Percentiles rank a stretch among this genome's conserved stretches.
phyloP scores from a whole-genome alignment of 2,329 filamentous ascomycete genomes.

The Pyrenochaeta sp. region DNA sequence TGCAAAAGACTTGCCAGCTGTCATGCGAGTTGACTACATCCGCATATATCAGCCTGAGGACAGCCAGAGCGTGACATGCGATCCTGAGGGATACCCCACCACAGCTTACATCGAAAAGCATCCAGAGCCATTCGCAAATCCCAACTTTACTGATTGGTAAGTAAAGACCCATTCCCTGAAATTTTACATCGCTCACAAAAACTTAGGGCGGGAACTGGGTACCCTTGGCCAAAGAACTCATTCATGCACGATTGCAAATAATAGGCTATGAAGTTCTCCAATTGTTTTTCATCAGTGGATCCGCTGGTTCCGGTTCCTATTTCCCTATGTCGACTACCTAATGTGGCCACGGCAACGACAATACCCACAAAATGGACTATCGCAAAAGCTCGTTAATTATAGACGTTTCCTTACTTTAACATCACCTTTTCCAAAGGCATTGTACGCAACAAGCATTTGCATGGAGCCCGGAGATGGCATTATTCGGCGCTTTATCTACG shows the following conservation, averaged over 20 bases:
- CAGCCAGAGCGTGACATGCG: slow-evolving; percentile 68
- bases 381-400: slow-evolving; percentile 41
- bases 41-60: slow-evolving; percentile 74
- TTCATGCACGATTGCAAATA: slow-evolving; percentile 65
- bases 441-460: slow-evolving; percentile 30
- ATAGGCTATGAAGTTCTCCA: slow-evolving; percentile 13
- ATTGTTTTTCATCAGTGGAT: slow-evolving; percentile 16
- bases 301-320: slow-evolving; percentile 29
- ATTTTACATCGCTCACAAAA: slow-evolving; percentile 13
- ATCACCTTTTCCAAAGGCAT: slow-evolving; percentile 21
- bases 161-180: slow-evolving; percentile 20
- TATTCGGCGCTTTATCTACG: slow-evolving; percentile 28
- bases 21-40: slow-evolving; percentile 74
- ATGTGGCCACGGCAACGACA: slow-evolving; percentile 40
- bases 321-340: slow-evolving; percentile 30
- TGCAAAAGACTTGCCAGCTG: slow-evolving; percentile 64
- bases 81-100: slow-evolving; percentile 72
- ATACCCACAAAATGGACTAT: slow-evolving; percentile 34
- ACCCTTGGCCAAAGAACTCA: slow-evolving; percentile 68
- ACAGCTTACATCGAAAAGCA: slow-evolving; percentile 73
- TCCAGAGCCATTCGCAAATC: slow-evolving; percentile 67
- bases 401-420: slow-evolving; percentile 30
- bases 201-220: slow-evolving; percentile 58
- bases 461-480: slow-evolving; percentile 24
- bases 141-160: slow-evolving; percentile 71